phyloP scores from a whole-genome alignment of 1,284 basidiomycete species.

The Ceratobasidium sp. region DNA sequence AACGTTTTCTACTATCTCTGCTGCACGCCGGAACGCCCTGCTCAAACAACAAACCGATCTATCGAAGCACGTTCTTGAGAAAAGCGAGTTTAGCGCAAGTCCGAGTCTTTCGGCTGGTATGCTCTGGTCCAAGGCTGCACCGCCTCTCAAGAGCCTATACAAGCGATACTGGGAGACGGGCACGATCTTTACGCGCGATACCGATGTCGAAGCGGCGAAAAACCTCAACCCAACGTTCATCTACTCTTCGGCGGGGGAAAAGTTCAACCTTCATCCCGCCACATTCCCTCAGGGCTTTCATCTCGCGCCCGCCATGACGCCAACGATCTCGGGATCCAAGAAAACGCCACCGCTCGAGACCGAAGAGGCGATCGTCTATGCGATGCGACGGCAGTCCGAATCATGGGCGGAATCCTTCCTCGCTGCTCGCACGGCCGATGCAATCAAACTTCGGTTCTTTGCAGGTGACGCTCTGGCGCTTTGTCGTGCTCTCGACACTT shows the following conservation, averaged over 20 bases:
- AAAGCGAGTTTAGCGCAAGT: background rate
- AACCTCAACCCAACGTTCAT: slow-evolving; percentile 7
- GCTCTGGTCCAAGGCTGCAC: background rate
- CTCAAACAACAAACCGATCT: background rate
- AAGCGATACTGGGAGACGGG: slow-evolving; percentile 8
- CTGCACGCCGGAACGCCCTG: background rate
- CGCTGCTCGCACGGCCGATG: background rate
- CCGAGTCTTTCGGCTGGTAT: background rate
- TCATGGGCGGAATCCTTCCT: background rate
- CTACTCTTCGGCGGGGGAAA: background rate
- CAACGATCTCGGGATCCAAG: too few species aligned
- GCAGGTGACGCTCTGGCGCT: slow-evolving; percentile 20
- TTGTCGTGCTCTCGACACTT: background rate
- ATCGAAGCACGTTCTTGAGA: background rate
- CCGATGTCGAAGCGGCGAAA: background rate
- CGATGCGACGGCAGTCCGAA: background rate
- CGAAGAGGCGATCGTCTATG: background rate
- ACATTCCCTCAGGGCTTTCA: slow-evolving; percentile 20
- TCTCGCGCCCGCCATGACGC: background rate
- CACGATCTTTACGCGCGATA: background rate
- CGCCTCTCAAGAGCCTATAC: background rate
- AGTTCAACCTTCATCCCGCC: background rate
- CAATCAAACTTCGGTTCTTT: slow-evolving; percentile 23
- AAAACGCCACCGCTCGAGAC: background rate
- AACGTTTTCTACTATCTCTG: background rate